These are phyloP conservation scores for Thuidium tamariscinum DNA, from an alignment of 225 moss, liverwort and hornwort genomes.

Conservation along the genomic window DNA sequence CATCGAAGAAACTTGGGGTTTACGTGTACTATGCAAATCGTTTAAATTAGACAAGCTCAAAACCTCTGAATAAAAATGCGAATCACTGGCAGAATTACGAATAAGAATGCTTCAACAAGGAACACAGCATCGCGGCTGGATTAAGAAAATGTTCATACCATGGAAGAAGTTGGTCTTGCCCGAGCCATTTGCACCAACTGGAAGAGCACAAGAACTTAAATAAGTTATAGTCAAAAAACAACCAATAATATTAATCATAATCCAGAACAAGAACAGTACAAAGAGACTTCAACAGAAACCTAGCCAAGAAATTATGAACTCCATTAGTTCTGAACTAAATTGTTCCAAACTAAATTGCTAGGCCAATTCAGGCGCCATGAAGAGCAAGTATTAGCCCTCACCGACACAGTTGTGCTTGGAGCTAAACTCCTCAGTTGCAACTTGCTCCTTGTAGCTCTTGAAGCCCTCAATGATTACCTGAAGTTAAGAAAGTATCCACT, in stretches of 20 bases:
- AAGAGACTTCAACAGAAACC: neutral
- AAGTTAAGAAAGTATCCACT: neutral
- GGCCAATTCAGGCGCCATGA: neutral
- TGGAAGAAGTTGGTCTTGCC: conserved; percentile 97
- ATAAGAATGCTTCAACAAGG: neutral
- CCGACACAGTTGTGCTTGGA: conserved; percentile 91
- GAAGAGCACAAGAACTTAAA: neutral
- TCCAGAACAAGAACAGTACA: neutral
- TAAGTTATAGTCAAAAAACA: neutral
- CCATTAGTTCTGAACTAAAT: neutral
- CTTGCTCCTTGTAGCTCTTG: conserved; percentile 97
- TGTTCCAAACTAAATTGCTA: neutral
- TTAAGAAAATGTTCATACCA: conserved; percentile 22
- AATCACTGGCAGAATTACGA: neutral
- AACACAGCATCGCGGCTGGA: neutral
- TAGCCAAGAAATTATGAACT: neutral
- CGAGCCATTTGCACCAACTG: conserved; percentile 96
- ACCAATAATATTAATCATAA: neutral
- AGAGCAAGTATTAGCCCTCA: conserved; percentile 10
- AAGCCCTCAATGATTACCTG: conserved; percentile 95
- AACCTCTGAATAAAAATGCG: neutral
- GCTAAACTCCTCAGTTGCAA: conserved; percentile 82
- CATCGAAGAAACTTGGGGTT: neutral
- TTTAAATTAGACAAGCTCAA: neutral
- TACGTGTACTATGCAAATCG: neutral